Conservation (phyloP, 2,329 filamentous ascomycete genomes). For the Aspergillus sp. region DNA sequence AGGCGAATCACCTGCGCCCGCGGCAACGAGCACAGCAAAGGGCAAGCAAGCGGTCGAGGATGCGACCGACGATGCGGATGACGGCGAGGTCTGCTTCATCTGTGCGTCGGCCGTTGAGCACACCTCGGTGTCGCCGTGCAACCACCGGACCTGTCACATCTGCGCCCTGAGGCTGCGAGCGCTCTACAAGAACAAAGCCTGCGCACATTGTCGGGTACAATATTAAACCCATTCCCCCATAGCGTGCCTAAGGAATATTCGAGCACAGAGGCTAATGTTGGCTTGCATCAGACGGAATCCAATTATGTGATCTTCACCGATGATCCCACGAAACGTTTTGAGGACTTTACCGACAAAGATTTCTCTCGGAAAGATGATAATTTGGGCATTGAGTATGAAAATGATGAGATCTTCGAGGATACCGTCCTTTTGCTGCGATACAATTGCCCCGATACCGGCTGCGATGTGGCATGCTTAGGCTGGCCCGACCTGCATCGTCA, state of each 20-base stretch:
- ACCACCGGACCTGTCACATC: conserved; percentile 95
- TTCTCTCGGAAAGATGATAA: conserved; percentile 79
- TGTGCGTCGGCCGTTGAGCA: conserved; percentile 89
- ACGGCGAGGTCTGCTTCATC: conserved; percentile 92
- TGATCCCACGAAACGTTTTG: conserved; percentile 74
- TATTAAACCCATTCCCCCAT: background rate
- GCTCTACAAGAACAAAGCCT: conserved; percentile 93
- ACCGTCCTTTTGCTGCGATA: conserved; percentile 85
- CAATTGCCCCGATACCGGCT: conserved; percentile 85
- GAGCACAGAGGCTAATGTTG: conserved; percentile 11
- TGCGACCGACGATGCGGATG: conserved; percentile 52
- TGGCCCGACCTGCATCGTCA: conserved; percentile 79
- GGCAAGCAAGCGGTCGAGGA: conserved; percentile 28
- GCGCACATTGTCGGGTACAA: conserved; percentile 84
- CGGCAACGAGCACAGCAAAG: conserved; percentile 29
- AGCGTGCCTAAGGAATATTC: background rate
- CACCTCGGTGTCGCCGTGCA: conserved; percentile 87
- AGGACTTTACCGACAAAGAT: conserved; percentile 74
- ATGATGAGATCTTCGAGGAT: conserved; percentile 84
- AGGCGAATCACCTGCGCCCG: conserved; percentile 23
- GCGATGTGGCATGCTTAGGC: conserved; percentile 79
- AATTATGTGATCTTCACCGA: conserved; percentile 88
- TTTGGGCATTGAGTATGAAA: conserved; percentile 88
- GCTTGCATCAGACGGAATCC: conserved; percentile 40
- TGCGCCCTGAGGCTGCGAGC: conserved; percentile 88